Evolutionary conservation across 768 basidiomycete species (phyloP), one percentile per base, ranked within the genome.

Genomic region (Chalciporus piperatus): DNA sequence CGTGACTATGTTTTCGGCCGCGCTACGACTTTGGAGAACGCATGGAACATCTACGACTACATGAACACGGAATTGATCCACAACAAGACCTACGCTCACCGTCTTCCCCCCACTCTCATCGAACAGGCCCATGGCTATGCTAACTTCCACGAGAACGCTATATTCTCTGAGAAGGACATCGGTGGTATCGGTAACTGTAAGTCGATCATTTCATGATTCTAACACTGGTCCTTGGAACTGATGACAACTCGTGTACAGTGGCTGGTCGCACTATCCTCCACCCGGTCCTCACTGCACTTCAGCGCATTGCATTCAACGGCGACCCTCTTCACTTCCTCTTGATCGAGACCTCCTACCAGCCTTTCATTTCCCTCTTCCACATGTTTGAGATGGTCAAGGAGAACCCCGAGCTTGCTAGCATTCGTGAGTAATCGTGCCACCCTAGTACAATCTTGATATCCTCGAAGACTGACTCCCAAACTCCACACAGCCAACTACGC

Each of bases 281-380:
- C 66, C 82, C 85, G 23, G 75, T 95, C 69, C 72, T 92, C 45
- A 70, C 61, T 47, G 82, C 89, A 10, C 79, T 94, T 49, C 81
- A 87, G 63, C 84, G 83, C 61, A 85, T 95, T 66, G 81, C 87
- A 41, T 89, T 84, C 76, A 83, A 85, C 60, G 82, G 79, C 55
- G 85, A 90, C 72, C 85, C 89, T 41, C 81, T 93, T 46, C 85
- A 89, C 61, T 79, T 94, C 72, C 75, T 86, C 69, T 66, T 92
- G 58, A 76, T 90, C 59, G 82, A 89, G 71, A 84, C 85, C 14
- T 88, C 89, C 56, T 94, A 94, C 76, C 92, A 93, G 69, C 85
- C 92, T 13, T 91, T 95, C 80, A 84, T 93, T 62, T 92, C 89
- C 4, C 77, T 94, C 68, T 87, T 94, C 81, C 81, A 84, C 65